A percentile compares a stretch with the other conserved stretches of the same genome.
Conservation (phyloP, 257 asterid species). For the Henckelia pumila region DNA sequence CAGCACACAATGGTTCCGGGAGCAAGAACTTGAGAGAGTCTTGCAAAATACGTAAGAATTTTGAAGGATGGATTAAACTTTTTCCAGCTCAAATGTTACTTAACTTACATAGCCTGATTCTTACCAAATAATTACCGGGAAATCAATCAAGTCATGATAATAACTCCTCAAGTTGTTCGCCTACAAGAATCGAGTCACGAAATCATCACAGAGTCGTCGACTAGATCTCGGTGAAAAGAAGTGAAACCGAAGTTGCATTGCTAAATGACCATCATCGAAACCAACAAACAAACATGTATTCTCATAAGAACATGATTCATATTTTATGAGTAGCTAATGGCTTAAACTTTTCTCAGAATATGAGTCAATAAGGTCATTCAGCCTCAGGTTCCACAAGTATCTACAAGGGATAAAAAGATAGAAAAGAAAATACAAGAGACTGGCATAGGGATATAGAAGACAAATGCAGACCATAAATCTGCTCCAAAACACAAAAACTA, state of each 20-base stretch:
- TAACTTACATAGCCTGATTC: background rate
- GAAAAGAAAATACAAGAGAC: constrained; percentile 5
- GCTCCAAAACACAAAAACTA: constrained; percentile 27
- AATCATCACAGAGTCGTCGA: background rate
- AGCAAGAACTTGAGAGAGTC: too few species aligned
- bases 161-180: background rate
- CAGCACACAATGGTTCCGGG: background rate
- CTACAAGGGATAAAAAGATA: constrained; percentile 19
- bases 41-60: too few species aligned
- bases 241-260: background rate
- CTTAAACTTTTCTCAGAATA: constrained; percentile 27
- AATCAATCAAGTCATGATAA: too few species aligned
- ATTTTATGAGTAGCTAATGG: background rate
- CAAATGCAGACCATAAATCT: constrained; percentile 12
- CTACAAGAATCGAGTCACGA: background rate
- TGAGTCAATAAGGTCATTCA: constrained; percentile 35
- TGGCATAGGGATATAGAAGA: constrained; percentile 13
- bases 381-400: constrained; percentile 16
- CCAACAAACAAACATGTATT: background rate
- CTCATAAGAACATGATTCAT: background rate
- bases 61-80: background rate
- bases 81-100: background rate
- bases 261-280: background rate
- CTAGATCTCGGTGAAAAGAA: background rate
- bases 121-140: background rate